These are phyloP conservation scores for Trichoderma simmonsii DNA, from an alignment of 2,329 filamentous ascomycete genomes.

Conservation along the genomic window DNA sequence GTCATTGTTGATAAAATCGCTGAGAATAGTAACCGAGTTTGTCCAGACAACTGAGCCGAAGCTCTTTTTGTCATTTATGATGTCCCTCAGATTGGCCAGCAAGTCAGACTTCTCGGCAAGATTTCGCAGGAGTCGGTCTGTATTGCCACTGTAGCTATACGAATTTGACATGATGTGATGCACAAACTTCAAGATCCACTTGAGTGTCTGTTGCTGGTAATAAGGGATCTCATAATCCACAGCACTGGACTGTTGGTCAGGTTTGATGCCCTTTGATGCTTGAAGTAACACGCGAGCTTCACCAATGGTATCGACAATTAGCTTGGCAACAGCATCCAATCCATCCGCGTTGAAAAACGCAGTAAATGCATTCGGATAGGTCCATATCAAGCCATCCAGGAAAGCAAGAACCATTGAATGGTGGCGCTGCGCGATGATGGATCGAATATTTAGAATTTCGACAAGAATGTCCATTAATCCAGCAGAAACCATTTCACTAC, in stretches of 20 bases:
- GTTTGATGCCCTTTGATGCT: slow-evolving; percentile 67
- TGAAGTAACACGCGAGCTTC: slow-evolving; percentile 65
- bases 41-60: slow-evolving; percentile 97
- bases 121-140: slow-evolving; percentile 86
- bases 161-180: slow-evolving; percentile 89
- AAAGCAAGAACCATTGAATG: slow-evolving; percentile 83
- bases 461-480: slow-evolving; percentile 87
- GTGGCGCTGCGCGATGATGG: slow-evolving; percentile 75
- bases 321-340: slow-evolving; percentile 83
- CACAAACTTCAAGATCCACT: slow-evolving; percentile 92
- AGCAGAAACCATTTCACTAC: slow-evolving; percentile 80
- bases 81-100: slow-evolving; percentile 71
- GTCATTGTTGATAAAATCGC: slow-evolving; percentile 97
- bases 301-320: slow-evolving; percentile 76
- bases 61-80: slow-evolving; percentile 73
- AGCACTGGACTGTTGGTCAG: slow-evolving; percentile 67
- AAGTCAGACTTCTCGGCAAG: slow-evolving; percentile 89
- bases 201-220: slow-evolving; percentile 87
- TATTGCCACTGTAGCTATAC: slow-evolving; percentile 68
- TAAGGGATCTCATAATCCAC: slow-evolving; percentile 94
- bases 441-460: slow-evolving; percentile 81
- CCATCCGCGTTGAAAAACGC: slow-evolving; percentile 79
- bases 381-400: slow-evolving; percentile 83
- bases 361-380: slow-evolving; percentile 78
- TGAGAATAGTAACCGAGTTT: slow-evolving; percentile 84